phyloP scores from a whole-genome alignment of 2,329 filamentous ascomycete species.

The Ophioceras dolichostomum region DNA sequence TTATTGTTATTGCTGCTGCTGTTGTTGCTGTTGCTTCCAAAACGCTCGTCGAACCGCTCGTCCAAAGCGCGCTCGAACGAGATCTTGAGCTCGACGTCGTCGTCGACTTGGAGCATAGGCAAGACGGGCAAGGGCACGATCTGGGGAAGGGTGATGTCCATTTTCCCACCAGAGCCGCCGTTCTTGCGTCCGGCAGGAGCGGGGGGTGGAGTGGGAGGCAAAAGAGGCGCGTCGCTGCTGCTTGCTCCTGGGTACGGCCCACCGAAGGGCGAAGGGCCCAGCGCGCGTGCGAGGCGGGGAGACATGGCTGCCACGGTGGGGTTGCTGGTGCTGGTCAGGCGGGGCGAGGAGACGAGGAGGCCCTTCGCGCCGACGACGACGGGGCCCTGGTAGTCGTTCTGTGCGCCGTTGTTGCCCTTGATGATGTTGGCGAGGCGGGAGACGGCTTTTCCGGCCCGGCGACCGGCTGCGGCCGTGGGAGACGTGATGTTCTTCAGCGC shows the following conservation, averaged over 20 bases:
- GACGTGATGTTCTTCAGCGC: background rate
- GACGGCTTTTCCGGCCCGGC: background rate
- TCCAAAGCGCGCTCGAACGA: background rate
- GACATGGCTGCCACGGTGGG: background rate
- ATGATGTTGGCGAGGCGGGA: constrained; percentile 8
- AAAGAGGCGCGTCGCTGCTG: background rate
- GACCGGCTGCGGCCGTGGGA: constrained; percentile 1
- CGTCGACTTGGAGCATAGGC: background rate
- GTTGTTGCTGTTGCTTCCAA: constrained; percentile 2
- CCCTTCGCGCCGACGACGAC: background rate
- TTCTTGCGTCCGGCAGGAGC: too few species aligned
- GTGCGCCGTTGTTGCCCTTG: constrained; percentile 1
- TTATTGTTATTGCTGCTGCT: constrained; percentile 4
- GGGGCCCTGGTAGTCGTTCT: constrained; percentile 1
- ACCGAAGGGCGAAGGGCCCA: background rate
- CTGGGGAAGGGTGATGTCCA: too few species aligned
- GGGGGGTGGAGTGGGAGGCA: background rate
- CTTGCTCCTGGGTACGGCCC: background rate
- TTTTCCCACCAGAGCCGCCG: too few species aligned
- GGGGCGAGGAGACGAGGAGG: background rate
- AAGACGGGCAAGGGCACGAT: background rate
- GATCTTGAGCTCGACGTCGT: background rate
- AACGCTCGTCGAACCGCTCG: constrained; percentile 1
- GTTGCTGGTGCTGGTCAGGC: background rate
- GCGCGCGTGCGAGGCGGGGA: background rate